These are phyloP conservation scores for Priceomyces carsonii DNA, from an alignment of 805 yeast species.

Conservation along the genomic window DNA sequence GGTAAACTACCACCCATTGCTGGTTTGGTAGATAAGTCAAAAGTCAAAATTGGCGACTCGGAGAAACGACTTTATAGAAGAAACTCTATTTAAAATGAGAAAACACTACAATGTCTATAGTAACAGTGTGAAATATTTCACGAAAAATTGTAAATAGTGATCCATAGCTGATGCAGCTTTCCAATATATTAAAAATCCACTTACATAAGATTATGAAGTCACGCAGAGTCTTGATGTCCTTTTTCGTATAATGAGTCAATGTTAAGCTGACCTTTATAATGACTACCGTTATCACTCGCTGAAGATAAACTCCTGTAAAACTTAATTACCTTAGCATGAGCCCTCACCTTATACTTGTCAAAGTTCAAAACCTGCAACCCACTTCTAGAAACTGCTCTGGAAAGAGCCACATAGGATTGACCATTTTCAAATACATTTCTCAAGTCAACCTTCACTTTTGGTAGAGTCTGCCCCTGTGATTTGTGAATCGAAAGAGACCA, in stretches of 20 bases:
- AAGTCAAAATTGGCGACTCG: slow-evolving; percentile 17
- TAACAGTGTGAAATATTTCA: too few species aligned
- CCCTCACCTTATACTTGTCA: slow-evolving; percentile 58
- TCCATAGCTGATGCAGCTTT: too few species aligned
- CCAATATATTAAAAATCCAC: too few species aligned
- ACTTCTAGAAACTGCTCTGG: slow-evolving; percentile 81
- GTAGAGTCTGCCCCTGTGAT: slow-evolving; percentile 88
- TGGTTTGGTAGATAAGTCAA: slow-evolving; percentile 37
- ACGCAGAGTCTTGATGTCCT: too few species aligned
- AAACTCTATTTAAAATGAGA: slow-evolving; percentile 51
- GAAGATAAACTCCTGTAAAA: slow-evolving; percentile 60
- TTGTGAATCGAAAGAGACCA: slow-evolving; percentile 97
- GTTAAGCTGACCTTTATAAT: too few species aligned
- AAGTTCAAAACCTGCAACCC: slow-evolving; percentile 85
- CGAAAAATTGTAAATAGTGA: too few species aligned
- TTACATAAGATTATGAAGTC: too few species aligned
- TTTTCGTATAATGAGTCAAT: too few species aligned
- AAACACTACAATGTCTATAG: too few species aligned
- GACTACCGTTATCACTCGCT: slow-evolving; percentile 29
- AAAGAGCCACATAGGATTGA: slow-evolving; percentile 93
- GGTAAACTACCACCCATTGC: slow-evolving; percentile 65
- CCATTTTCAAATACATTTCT: slow-evolving; percentile 81
- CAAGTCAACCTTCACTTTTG: slow-evolving; percentile 87
- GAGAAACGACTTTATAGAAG: slow-evolving; percentile 46
- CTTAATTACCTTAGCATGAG: slow-evolving; percentile 67